Percentiles rank a stretch among this genome's conserved stretches.
Evolutionary conservation across 345 rosid genomes (phyloP).

Genomic region (Arabis hirsuta): DNA sequence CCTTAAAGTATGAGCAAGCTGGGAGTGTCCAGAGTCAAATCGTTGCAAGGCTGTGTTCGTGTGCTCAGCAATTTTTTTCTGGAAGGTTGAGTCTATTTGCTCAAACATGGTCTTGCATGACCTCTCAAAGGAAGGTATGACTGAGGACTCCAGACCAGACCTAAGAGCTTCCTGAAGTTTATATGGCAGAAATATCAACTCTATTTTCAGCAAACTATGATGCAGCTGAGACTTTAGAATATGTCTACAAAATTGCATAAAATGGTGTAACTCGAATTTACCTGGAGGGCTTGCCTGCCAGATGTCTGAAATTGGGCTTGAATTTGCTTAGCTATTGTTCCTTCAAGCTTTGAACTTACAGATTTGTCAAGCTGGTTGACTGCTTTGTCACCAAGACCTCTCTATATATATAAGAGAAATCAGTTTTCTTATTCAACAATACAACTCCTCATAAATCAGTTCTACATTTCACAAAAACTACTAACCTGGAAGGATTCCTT

Average conservation of each 20-base stretch:
- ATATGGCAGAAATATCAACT: slow-evolving; percentile 17
- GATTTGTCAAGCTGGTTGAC: slow-evolving; percentile 87
- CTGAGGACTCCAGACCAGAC: slow-evolving; percentile 68
- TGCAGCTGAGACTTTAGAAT: not conserved
- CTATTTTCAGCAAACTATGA: slow-evolving; percentile 29
- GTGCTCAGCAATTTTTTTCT: slow-evolving; percentile 80
- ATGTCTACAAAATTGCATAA: not conserved
- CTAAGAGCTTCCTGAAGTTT: slow-evolving; percentile 69
- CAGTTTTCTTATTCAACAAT: slow-evolving; percentile 18
- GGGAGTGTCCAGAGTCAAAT: slow-evolving; percentile 69
- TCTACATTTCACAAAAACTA: slow-evolving; percentile 15
- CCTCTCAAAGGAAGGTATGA: slow-evolving; percentile 90
- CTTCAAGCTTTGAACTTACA: slow-evolving; percentile 77
- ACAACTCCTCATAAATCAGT: slow-evolving; percentile 23
- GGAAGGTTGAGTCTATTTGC: slow-evolving; percentile 82
- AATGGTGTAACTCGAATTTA: slow-evolving; percentile 35
- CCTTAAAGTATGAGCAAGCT: slow-evolving; percentile 73
- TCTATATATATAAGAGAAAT: slow-evolving; percentile 53
- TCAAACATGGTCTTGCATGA: slow-evolving; percentile 92
- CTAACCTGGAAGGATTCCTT: slow-evolving; percentile 88
- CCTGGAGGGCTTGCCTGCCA: slow-evolving; percentile 96
- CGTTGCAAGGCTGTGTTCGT: slow-evolving; percentile 75
- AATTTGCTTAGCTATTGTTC: slow-evolving; percentile 82
- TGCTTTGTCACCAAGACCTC: slow-evolving; percentile 88
- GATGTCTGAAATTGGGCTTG: slow-evolving; percentile 90